Percentiles rank a stretch among this genome's conserved stretches.
Evolutionary conservation across 2,329 filamentous ascomycete genomes (phyloP).

Genomic region (Sarocladium kiliense): DNA sequence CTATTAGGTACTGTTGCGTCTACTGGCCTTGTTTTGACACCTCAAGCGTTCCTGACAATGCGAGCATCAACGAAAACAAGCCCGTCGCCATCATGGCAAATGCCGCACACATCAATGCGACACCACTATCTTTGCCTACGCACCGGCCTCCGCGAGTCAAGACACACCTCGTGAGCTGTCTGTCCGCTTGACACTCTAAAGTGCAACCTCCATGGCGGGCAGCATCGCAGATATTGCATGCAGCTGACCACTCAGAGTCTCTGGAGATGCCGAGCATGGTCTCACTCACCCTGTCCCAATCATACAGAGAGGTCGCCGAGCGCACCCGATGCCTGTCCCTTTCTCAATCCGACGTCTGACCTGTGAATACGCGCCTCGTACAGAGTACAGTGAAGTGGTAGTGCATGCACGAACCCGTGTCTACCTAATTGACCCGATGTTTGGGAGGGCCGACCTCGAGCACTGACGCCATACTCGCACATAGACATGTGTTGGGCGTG

Average conservation of each 20-base stretch:
- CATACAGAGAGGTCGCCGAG: background rate
- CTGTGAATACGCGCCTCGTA: background rate
- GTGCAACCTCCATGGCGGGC: background rate
- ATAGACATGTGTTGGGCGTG: background rate
- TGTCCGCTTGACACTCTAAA: background rate
- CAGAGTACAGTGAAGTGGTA: background rate
- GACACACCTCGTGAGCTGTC: constrained; percentile 4
- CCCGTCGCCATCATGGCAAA: background rate
- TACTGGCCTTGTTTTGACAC: constrained; percentile 2
- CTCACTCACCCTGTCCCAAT: background rate
- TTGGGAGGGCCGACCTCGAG: background rate
- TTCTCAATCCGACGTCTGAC: background rate
- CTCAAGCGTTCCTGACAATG: background rate
- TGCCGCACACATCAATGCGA: constrained; percentile 4
- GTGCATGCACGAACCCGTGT: background rate
- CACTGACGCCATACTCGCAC: background rate
- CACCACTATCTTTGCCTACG: background rate
- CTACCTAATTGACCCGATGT: background rate
- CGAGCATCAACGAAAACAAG: background rate
- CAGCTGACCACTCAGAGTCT: constrained; percentile 1
- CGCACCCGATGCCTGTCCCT: background rate
- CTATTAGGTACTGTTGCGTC: background rate
- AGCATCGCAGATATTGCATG: constrained; percentile 5
- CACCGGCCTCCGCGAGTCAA: constrained; percentile 3
- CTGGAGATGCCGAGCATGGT: constrained; percentile 2